phyloP scores from a whole-genome alignment of 257 asterid genomes.

The Anisodus acutangulus region DNA sequence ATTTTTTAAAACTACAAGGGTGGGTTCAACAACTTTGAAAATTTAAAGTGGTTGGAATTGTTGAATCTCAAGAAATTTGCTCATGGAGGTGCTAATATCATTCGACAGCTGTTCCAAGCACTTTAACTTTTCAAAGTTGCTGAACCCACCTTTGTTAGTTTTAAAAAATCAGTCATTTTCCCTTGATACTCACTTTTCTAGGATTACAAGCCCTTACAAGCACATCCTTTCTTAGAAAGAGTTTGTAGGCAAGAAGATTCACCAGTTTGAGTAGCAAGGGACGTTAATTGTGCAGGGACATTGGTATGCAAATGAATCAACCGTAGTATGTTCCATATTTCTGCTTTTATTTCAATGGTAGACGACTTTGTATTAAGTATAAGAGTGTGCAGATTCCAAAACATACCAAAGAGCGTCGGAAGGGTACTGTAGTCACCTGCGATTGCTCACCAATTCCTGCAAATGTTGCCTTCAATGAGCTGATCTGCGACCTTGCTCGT shows the following conservation, averaged over 20 bases:
- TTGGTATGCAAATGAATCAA: slow-evolving; percentile 22
- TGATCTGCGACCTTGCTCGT: not conserved
- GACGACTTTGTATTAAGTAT: not conserved
- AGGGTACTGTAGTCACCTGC: not conserved
- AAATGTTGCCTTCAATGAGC: not conserved
- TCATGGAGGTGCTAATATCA: not conserved
- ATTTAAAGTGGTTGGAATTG: slow-evolving; percentile 5
- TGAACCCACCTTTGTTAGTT: not conserved
- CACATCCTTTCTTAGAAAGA: not conserved
- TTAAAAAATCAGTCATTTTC: not conserved
- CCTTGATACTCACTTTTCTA: slow-evolving; percentile 32
- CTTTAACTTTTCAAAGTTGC: not conserved
- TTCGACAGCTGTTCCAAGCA: not conserved
- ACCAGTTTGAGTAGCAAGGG: not conserved
- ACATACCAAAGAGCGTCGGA: not conserved
- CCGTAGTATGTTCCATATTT: not conserved
- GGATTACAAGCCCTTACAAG: not conserved
- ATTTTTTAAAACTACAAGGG: not conserved
- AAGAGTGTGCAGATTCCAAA: not conserved
- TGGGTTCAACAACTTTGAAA: not conserved
- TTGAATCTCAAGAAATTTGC: slow-evolving; percentile 15
- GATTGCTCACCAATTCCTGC: not conserved
- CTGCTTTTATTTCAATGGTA: slow-evolving; percentile 18
- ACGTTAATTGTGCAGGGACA: not conserved
- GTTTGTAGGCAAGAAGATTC: slow-evolving; percentile 21